Evolutionary conservation across 805 yeast species (phyloP), one percentile per base, ranked within the genome.

Genomic region (Lachancea quebecensis): DNA sequence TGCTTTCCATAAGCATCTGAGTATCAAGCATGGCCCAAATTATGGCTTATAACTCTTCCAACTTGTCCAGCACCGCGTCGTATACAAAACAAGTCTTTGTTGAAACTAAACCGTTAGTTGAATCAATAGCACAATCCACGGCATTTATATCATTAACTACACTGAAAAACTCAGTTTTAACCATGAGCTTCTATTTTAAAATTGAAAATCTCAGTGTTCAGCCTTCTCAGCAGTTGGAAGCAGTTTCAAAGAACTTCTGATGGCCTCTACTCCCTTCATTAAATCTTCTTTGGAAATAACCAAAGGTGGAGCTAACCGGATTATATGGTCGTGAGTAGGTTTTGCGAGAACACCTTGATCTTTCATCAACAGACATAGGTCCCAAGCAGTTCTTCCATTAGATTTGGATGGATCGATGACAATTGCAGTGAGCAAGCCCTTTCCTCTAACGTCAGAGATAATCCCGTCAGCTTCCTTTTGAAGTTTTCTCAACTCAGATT

Each of bases 241-340:
- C 17, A 34, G 37, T 11, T 60, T 63, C 58, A 88, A 73, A n/a
- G 86, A 72, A 53, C 71, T 57, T 64, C 74, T 73, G 56, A 91
- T 90, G 38, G 83, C 73, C 10, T 77, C 83, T 44, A 89, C 82
- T 58, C 96, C 97, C 67, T 77, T 81, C 53, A 78, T 66, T 58
- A 91, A 72, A 60, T 91, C 96, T 58, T 83, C 90, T 62, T 88
- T 82, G 28, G 90, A 78, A 52, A 91, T 91, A 35, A 88, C 95
- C 64, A 91, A 73, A 16, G 98, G 97, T 47, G 98, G 98, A 10
- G 98, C 96, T 64, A 91, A 74, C 73, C 98, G 83, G 63, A 91
- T 90, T 58, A 91, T 90, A 65, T 89, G 83, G 56, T 89, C 95
- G 65, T 91, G 98, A 1, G 98, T 90, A 52, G 97, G 98, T 70